Evolutionary conservation across 345 rosid genomes (phyloP).

Genomic region (Hibiscus tridactylites): DNA sequence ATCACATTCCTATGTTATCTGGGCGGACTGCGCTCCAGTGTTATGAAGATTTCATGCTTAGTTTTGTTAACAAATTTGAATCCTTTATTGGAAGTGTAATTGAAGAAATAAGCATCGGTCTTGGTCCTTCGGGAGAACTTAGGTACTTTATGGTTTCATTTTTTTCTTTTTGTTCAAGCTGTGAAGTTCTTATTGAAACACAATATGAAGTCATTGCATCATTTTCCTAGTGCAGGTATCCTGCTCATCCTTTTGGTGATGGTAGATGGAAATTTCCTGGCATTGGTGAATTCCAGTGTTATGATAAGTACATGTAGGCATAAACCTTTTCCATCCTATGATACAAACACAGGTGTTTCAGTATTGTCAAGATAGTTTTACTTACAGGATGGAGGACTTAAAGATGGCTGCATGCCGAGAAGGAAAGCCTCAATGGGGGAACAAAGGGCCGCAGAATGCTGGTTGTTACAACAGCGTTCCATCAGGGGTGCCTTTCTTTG

Average conservation of each 20-base stretch:
- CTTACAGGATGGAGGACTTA: slow-evolving; percentile 60
- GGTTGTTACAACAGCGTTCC: slow-evolving; percentile 64
- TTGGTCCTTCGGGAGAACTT: slow-evolving; percentile 65
- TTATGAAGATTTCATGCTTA: slow-evolving; percentile 55
- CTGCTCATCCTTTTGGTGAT: slow-evolving; percentile 57
- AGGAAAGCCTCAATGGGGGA: slow-evolving; percentile 62
- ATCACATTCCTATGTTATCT: slow-evolving; percentile 45
- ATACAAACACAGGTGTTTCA: slow-evolving; percentile 1
- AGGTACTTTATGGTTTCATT: slow-evolving; percentile 27
- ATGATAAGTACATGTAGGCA: slow-evolving; percentile 65
- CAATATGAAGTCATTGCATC: slow-evolving; percentile 4
- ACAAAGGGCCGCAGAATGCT: slow-evolving; percentile 44
- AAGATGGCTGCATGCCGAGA: slow-evolving; percentile 52
- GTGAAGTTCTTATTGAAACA: slow-evolving; percentile 12
- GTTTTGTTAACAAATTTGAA: slow-evolving; percentile 44
- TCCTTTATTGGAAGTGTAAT: slow-evolving; percentile 41
- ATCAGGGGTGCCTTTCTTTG: slow-evolving; percentile 49
- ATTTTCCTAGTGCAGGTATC: slow-evolving; percentile 43
- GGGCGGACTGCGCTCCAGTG: slow-evolving; percentile 66
- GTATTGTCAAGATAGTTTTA: slow-evolving; percentile 12
- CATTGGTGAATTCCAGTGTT: slow-evolving; percentile 68
- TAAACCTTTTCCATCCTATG: not conserved
- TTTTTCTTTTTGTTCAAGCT: not conserved
- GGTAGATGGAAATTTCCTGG: slow-evolving; percentile 72
- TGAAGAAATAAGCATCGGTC: slow-evolving; percentile 64